Evolutionary conservation across 2,329 filamentous ascomycete genomes (phyloP), one percentile per base, ranked within the genome.

Genomic region (Aureobasidium sp.): DNA sequence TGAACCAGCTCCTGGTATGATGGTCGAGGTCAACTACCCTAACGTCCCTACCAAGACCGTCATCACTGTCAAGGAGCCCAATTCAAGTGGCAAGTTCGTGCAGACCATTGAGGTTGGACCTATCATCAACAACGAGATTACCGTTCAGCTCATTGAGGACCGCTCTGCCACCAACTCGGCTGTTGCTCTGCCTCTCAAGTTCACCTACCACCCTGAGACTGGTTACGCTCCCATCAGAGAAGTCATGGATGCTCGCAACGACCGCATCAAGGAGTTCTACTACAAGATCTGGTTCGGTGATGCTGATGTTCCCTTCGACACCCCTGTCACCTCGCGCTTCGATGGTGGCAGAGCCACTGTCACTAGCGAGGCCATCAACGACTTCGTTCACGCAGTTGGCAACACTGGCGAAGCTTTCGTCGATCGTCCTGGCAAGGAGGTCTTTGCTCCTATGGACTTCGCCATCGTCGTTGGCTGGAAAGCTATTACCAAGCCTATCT

Each of bases 191-290:
- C 88, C 90, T 26, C 86, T 99, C 67, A 85, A 87, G 72, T 97
- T 97, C 79, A 90, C 84, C 5, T 99, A 99, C 78, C 90, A 92
- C 73, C 94, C 94, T 1, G 93, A 97, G 76, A 88, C 91, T 62
- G 94, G 94, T 34, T 99, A 97, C 73, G 93, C 95, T n/a, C 94
- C 94, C 20, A 96, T 99, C 68, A 88, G 88, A 65, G 94, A 99
- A 76, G 89, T 97, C 66, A 99, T 99, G 94, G 85, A 91, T 39
- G 88, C 85, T 61, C 91, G 94, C 72, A 99, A 99, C 73, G 93
- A 99, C 73, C 89, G 91, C 67, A 97, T 99, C 81, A 99, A 99
- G 82, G 90, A 96, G 76, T 99, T 99, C 75, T 99, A 99, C 82
- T 99, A 96, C 86, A 87, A 87, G 68, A 87, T 95, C 67, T 99